Conservation (phyloP, 163 green algal genomes). For the Coccomyxa subellipsoidea region DNA sequence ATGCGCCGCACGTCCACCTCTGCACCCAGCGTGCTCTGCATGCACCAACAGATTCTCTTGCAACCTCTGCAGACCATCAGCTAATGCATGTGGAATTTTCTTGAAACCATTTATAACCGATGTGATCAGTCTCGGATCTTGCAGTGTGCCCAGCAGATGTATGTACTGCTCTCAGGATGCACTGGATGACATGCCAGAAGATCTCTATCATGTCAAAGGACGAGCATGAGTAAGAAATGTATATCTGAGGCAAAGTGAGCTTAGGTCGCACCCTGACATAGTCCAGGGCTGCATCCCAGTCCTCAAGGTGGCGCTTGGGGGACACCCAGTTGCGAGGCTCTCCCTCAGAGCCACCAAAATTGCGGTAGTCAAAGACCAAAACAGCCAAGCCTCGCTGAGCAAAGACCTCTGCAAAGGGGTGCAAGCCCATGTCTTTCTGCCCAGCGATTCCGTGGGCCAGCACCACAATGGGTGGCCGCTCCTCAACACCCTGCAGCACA, state of each 20-base stretch:
- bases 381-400: slow-evolving; percentile 31
- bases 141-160: too few species aligned
- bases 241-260: too few species aligned
- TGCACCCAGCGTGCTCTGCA: slow-evolving; percentile 22
- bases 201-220: too few species aligned
- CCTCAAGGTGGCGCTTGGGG: slow-evolving; percentile 36
- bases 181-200: too few species aligned
- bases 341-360: slow-evolving; percentile 43
- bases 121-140: too few species aligned
- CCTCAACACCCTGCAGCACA: not conserved
- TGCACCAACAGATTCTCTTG: not conserved
- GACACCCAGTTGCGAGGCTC: slow-evolving; percentile 42
- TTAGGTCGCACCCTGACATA: slow-evolving; percentile 16
- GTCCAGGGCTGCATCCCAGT: slow-evolving; percentile 31
- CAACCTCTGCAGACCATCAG: too few species aligned
- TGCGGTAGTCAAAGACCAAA: slow-evolving; percentile 45
- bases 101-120: too few species aligned
- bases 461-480: slow-evolving; percentile 29
- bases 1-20: slow-evolving; percentile 33
- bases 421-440: slow-evolving; percentile 52
- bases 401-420: slow-evolving; percentile 39
- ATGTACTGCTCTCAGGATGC: too few species aligned
- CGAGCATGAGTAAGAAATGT: too few species aligned
- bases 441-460: slow-evolving; percentile 43
- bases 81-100: too few species aligned